phyloP scores from a whole-genome alignment of 1,139 yeast species.

The Hemisphaericaspora lyxosophila region DNA sequence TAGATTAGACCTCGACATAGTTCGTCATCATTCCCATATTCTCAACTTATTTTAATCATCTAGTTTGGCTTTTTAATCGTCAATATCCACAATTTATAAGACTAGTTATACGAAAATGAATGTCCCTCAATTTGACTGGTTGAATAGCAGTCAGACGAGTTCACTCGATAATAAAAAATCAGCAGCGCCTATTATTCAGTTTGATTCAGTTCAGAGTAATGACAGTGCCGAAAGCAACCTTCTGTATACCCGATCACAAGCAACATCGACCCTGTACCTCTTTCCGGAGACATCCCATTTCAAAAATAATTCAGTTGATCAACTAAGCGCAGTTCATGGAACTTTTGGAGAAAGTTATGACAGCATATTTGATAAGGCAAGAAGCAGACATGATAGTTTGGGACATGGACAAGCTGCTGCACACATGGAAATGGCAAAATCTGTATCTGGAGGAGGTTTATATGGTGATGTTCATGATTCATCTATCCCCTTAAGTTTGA shows the following conservation, averaged over 20 bases:
- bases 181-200: background rate
- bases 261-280: conserved; percentile 7
- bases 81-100: no score
- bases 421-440: conserved; percentile 1
- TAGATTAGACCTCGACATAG: no score
- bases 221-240: background rate
- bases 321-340: conserved; percentile 6
- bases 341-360: conserved; percentile 6
- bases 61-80: no score
- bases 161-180: background rate
- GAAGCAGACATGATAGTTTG: conserved; percentile 7
- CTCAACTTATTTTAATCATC: no score
- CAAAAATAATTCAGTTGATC: conserved; percentile 17
- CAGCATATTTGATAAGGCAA: conserved; percentile 4
- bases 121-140: conserved; percentile 22
- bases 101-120: conserved; percentile 12
- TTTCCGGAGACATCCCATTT: conserved; percentile 13
- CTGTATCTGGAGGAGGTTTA: background rate
- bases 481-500: conserved; percentile 57
- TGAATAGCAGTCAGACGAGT: conserved; percentile 9
- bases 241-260: background rate
- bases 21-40: no score
- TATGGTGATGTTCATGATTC: background rate
- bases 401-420: background rate
- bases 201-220: conserved; percentile 1